These are phyloP conservation scores for Theileria parva DNA, from an alignment of 169 alveolate species.

Conservation along the genomic window DNA sequence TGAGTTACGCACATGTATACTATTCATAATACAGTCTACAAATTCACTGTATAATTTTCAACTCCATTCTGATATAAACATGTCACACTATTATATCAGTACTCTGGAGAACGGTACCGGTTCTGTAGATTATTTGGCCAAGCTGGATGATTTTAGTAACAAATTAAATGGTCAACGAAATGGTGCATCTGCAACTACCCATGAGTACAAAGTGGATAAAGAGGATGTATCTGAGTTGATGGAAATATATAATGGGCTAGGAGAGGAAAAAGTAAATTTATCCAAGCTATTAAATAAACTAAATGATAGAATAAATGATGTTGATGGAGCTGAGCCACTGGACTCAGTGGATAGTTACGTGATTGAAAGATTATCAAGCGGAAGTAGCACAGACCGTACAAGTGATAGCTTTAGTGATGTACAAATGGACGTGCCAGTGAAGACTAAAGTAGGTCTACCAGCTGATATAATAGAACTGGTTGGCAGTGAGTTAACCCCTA, in stretches of 20 bases:
- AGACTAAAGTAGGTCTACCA: constrained; percentile 1
- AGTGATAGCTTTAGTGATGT: constrained; percentile 21
- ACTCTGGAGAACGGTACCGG: neutral
- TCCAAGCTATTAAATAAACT: neutral
- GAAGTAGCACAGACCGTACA: neutral
- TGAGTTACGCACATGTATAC: constrained; percentile 66
- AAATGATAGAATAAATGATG: neutral
- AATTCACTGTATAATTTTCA: neutral
- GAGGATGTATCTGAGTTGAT: neutral
- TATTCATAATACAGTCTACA: constrained; percentile 49
- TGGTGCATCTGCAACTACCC: neutral
- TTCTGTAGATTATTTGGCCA: neutral
- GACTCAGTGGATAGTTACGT: neutral
- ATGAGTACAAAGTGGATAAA: neutral
- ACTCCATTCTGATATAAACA: neutral
- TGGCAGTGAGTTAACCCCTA: constrained; percentile 30
- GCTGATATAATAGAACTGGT: neutral
- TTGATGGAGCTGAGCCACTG: neutral
- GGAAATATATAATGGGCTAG: neutral
- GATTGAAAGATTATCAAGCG: neutral
- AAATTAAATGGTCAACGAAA: neutral
- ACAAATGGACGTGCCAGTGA: neutral
- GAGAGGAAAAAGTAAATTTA: neutral
- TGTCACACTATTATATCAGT: neutral
- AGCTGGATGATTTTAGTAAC: neutral